Conservation (phyloP, 2,329 filamentous ascomycete genomes). For the Aspergillus versicolor region DNA sequence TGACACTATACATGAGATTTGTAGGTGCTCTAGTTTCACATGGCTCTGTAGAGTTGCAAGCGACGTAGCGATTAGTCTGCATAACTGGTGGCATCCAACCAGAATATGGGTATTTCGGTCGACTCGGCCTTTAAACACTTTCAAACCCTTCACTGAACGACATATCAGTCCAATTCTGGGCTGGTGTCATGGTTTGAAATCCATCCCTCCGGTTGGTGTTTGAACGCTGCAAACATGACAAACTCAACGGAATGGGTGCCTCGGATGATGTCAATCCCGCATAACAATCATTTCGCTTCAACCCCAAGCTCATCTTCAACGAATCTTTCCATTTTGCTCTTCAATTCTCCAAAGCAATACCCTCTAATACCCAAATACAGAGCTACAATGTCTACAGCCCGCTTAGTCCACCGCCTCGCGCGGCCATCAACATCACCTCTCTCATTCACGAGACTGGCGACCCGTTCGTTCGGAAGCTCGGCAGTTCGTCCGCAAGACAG, state of each 20-base stretch:
- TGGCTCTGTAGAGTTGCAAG: not conserved
- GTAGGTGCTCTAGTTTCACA: not conserved
- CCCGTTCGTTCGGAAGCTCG: constrained; percentile 32
- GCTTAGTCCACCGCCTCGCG: constrained; percentile 46
- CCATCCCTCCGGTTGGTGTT: constrained; percentile 14
- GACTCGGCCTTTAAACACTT: not conserved
- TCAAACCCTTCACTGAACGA: not conserved
- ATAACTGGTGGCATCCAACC: not conserved
- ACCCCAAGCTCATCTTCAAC: not conserved
- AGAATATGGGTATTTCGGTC: not conserved
- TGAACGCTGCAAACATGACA: constrained; percentile 34
- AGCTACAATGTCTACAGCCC: constrained; percentile 47
- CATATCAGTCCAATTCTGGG: not conserved
- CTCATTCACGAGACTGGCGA: constrained; percentile 26
- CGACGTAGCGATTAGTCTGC: not conserved
- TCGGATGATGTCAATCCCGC: constrained; percentile 40
- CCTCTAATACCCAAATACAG: not conserved
- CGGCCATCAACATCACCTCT: constrained; percentile 35
- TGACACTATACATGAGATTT: constrained; percentile 10
- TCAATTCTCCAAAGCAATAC: not conserved
- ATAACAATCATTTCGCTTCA: constrained; percentile 8
- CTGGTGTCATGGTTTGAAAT: constrained; percentile 15
- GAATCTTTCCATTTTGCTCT: not conserved
- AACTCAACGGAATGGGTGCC: constrained; percentile 28
- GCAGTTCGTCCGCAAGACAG: constrained; percentile 34